phyloP scores from a whole-genome alignment of 306 rosid genomes.

The Corylus americana region DNA sequence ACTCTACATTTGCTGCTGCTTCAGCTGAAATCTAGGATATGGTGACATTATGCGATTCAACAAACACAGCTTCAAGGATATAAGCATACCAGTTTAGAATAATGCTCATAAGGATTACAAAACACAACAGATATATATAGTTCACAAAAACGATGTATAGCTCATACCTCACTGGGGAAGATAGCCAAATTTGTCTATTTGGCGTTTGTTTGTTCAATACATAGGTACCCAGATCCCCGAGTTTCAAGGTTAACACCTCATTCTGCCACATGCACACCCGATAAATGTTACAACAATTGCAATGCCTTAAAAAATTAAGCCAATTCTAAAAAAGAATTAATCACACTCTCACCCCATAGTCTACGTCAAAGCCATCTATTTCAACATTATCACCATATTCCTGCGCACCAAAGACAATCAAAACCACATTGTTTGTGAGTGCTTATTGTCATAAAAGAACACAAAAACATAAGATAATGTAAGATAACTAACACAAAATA shows the following conservation, averaged over 20 bases:
- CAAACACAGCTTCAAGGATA: background rate
- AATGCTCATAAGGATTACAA: background rate
- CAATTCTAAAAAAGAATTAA: constrained; percentile 12
- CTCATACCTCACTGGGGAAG: constrained; percentile 82
- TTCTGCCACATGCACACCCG: constrained; percentile 49
- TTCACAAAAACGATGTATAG: background rate
- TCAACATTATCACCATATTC: constrained; percentile 78
- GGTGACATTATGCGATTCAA: background rate
- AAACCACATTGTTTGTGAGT: background rate
- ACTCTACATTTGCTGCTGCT: background rate
- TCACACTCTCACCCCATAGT: constrained; percentile 75
- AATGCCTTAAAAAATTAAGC: constrained; percentile 7
- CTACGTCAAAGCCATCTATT: constrained; percentile 83
- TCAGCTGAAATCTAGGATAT: background rate
- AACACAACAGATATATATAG: background rate
- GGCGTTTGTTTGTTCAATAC: constrained; percentile 91
- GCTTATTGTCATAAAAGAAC: background rate
- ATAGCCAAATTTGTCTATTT: constrained; percentile 85
- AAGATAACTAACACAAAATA: background rate
- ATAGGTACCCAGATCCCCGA: constrained; percentile 71
- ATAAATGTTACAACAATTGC: constrained; percentile 14
- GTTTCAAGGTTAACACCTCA: constrained; percentile 77
- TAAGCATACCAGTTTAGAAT: background rate
- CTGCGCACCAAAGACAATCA: constrained; percentile 40
- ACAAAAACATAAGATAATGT: background rate